phyloP scores from a whole-genome alignment of 2,329 filamentous ascomycete species.

The Fusarium continuum region DNA sequence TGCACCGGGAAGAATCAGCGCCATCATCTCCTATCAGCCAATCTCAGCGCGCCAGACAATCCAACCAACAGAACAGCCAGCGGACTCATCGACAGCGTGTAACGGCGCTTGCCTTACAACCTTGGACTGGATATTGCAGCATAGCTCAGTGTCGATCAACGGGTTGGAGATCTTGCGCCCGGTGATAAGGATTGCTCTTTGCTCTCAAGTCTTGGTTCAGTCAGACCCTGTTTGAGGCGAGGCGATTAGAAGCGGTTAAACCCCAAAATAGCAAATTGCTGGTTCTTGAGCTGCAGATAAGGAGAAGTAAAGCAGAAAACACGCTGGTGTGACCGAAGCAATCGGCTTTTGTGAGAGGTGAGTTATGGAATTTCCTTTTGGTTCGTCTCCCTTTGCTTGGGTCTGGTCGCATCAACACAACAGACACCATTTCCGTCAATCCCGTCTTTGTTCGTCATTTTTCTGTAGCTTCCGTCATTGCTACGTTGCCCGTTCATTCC shows the following conservation, averaged over 20 bases:
- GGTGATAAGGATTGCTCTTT: constrained; percentile 5
- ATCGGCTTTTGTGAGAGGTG: constrained; percentile 31
- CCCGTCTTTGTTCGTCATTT: not conserved
- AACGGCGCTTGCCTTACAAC: constrained; percentile 15
- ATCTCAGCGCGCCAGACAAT: constrained; percentile 24
- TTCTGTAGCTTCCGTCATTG: constrained; percentile 8
- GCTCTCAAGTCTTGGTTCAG: constrained; percentile 14
- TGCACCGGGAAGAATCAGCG: constrained; percentile 13
- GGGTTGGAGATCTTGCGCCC: not conserved
- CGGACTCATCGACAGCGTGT: constrained; percentile 20
- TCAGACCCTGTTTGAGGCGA: constrained; percentile 1
- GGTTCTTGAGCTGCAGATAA: not conserved
- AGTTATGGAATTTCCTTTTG: constrained; percentile 31
- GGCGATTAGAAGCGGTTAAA: constrained; percentile 21
- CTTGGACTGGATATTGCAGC: not conserved
- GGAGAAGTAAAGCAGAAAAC: not conserved
- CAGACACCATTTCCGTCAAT: constrained; percentile 1
- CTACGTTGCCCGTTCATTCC: not conserved
- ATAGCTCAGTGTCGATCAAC: not conserved
- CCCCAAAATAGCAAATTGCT: not conserved
- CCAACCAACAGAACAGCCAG: constrained; percentile 7
- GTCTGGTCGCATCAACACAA: constrained; percentile 14
- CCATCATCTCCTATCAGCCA: constrained; percentile 30
- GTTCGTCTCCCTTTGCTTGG: constrained; percentile 17
- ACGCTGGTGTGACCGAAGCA: constrained; percentile 15